Evolutionary conservation across 2,329 filamentous ascomycete species (phyloP), one percentile per base, ranked within the genome.

Genomic region (Laburnicola sp.): DNA sequence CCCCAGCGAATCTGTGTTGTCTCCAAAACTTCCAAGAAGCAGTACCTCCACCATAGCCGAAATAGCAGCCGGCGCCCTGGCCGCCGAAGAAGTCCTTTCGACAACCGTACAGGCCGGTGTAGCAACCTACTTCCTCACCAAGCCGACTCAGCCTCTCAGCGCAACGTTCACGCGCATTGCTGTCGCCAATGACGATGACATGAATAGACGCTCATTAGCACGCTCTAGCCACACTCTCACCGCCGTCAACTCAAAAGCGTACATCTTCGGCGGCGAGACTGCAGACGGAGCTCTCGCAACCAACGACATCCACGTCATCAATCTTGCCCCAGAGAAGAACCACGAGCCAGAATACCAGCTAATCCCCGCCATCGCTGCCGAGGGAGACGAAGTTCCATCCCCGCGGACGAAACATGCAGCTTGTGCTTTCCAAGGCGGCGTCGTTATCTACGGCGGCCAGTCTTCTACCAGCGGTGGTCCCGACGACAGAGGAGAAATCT

Each of bases 221-320:
- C 58, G 70, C 4, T 68, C 65, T n/a, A 69, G 73, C 42, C 75
- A 77, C 50, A 73, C 70, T 4, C 46, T 77, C 22, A 75, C 70
- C 1, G 63, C 75, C 1, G 60, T 77, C 28, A 58, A 65, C 34
- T 71, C 75, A 57, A 76, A 75, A 54, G 74, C 75, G 4, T 77
- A 75, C 56, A 70, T 78, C 23, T 78, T 77, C 49, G 76, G 76
- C 32, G 76, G 76, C 40, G 64, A 70, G 31, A 73, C 69, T 23
- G 54, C 64, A 1, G 60, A 64, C 5, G 66, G 66, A n/a, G 60
- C 66, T 25, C 51, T 76, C 10, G 73, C 74, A 3, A 72, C 69
- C 48, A 77, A 72, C 43, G 75, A 78, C 10, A 65, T 77, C 1
- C 76, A 78, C 46, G 64, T 67, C 2, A 54, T 78, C 31, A 73